Evolutionary conservation across 441 rosid species (phyloP).

Genomic region (Pelargonium cotyledonis): DNA sequence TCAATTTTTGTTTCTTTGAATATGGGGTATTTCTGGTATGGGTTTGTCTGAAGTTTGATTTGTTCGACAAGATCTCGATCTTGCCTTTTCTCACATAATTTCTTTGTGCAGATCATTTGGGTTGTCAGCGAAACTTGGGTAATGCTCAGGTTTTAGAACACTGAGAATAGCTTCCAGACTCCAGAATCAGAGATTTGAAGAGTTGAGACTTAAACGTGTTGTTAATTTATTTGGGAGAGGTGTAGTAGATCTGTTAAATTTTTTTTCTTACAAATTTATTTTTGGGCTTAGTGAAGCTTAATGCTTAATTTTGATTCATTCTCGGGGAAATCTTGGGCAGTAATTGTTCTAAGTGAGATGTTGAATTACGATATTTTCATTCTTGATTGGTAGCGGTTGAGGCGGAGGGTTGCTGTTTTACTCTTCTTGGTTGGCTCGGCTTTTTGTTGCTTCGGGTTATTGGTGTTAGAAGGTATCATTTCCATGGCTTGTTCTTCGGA

Average conservation of each 20-base stretch:
- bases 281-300: constrained; percentile 8
- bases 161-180: constrained; percentile 9
- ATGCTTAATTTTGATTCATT: constrained; percentile 19
- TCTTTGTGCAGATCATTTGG: constrained; percentile 1
- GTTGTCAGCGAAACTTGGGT: not conserved
- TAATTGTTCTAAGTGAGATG: constrained; percentile 27
- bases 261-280: not conserved
- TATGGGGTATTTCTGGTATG: not conserved
- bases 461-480: constrained; percentile 14
- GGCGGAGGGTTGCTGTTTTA: constrained; percentile 7
- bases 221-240: constrained; percentile 19
- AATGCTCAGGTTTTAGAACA: constrained; percentile 12
- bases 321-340: constrained; percentile 25
- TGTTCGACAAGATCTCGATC: not conserved
- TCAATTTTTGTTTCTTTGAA: not conserved
- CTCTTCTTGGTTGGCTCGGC: constrained; percentile 10
- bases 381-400: constrained; percentile 49
- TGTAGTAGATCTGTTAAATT: constrained; percentile 14
- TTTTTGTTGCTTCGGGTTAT: constrained; percentile 12
- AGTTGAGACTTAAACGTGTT: not conserved
- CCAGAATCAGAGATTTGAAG: constrained; percentile 13
- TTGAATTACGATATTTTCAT: constrained; percentile 48
- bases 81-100: not conserved
- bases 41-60: not conserved
- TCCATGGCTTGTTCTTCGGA: constrained; percentile 66